Percentiles rank a stretch among this genome's conserved stretches.
These are phyloP conservation scores for Starmerella floricola DNA, from an alignment of 805 yeast species.

Conservation along the genomic window DNA sequence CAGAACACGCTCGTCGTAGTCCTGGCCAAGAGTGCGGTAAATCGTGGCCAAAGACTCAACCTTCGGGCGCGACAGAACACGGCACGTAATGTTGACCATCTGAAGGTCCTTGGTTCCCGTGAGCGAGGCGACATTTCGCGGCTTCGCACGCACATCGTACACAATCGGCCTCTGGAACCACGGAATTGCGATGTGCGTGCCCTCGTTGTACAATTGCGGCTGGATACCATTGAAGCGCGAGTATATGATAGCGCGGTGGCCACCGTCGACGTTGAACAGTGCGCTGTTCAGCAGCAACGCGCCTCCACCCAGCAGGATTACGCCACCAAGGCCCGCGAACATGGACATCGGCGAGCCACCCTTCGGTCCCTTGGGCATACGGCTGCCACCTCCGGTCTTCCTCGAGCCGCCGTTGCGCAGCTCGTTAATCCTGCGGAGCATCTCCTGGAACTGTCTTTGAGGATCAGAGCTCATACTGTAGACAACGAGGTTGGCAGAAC, in stretches of 20 bases:
- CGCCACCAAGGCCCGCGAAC: constrained; percentile 53
- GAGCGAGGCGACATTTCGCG: constrained; percentile 86
- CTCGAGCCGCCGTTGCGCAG: constrained; percentile 10
- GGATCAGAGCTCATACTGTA: constrained; percentile 14
- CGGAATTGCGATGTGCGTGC: constrained; percentile 88
- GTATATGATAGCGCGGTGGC: constrained; percentile 92
- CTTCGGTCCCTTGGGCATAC: constrained; percentile 13
- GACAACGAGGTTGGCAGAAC: no score
- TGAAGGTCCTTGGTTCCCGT: constrained; percentile 98
- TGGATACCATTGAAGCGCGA: constrained; percentile 78
- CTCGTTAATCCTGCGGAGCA: constrained; percentile 15
- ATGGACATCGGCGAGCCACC: constrained; percentile 42
- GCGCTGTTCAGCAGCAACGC: constrained; percentile 42
- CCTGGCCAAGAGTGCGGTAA: constrained; percentile 83
- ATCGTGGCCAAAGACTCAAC: constrained; percentile 66
- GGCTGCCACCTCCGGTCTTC: constrained; percentile 4
- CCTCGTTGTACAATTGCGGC: constrained; percentile 74
- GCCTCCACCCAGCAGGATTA: constrained; percentile 47
- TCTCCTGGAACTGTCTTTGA: constrained; percentile 19
- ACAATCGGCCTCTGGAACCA: constrained; percentile 89
- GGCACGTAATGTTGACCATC: constrained; percentile 98
- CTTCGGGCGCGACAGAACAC: constrained; percentile 87
- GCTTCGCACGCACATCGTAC: constrained; percentile 93
- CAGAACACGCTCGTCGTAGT: constrained; percentile 91
- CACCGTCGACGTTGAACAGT: constrained; percentile 88